Evolutionary conservation across 768 basidiomycete species (phyloP).

Genomic region (Tulasnella sp.): DNA sequence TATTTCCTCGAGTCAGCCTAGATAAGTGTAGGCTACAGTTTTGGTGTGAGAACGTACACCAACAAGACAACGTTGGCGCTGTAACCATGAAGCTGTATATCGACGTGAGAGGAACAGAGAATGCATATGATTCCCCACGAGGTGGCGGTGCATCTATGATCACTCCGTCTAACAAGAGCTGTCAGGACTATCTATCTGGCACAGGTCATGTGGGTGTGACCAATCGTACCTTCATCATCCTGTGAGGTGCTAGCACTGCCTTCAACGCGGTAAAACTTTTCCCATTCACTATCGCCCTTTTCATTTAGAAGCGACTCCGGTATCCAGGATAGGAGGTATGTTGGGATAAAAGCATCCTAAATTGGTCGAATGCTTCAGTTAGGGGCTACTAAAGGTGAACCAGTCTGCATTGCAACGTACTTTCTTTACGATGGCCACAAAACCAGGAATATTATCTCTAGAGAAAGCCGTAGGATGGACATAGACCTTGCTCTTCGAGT

Average conservation of each 20-base stretch:
- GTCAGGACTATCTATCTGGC: constrained; percentile 23
- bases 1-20: constrained; percentile 29
- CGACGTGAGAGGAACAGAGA: constrained; percentile 83
- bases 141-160: constrained; percentile 76
- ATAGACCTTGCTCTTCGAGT: constrained; percentile 90
- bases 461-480: constrained; percentile 89
- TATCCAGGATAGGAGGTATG: constrained; percentile 84
- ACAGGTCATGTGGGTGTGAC: constrained; percentile 12
- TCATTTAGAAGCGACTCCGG: constrained; percentile 77
- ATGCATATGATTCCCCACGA: constrained; percentile 83
- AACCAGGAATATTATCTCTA: constrained; percentile 89
- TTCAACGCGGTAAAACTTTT: constrained; percentile 82
- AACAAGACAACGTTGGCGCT: constrained; percentile 73
- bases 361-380: constrained; percentile 1
- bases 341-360: constrained; percentile 67
- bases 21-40: constrained; percentile 22
- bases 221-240: constrained; percentile 65
- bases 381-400: not conserved
- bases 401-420: constrained; percentile 34
- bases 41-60: constrained; percentile 44
- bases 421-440: constrained; percentile 82
- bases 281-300: constrained; percentile 74
- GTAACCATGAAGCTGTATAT: constrained; percentile 84
- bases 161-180: constrained; percentile 51
- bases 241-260: constrained; percentile 37